These are phyloP conservation scores for Linderina pennispora DNA, from an alignment of 192 early-diverging fungal genomes.

Conservation along the genomic window DNA sequence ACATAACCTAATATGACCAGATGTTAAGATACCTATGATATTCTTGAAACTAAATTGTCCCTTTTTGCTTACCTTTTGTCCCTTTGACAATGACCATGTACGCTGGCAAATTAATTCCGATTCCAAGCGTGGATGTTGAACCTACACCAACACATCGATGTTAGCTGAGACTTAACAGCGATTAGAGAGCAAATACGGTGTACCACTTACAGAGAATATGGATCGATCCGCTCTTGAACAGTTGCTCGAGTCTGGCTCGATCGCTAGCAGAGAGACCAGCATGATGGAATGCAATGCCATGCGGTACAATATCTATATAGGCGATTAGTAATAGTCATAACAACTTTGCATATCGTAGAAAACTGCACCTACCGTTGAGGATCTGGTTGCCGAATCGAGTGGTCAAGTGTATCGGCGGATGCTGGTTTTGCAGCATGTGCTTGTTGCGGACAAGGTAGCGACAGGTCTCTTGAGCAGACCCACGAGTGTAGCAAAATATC, in stretches of 20 bases:
- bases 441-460: constrained; percentile 22
- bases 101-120: constrained; percentile 75
- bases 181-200: not conserved
- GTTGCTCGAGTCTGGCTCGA: constrained; percentile 43
- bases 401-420: constrained; percentile 11
- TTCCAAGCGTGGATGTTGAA: constrained; percentile 69
- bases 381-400: constrained; percentile 20
- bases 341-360: not conserved
- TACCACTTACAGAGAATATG: constrained; percentile 50
- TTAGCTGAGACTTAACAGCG: not conserved
- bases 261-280: constrained; percentile 50
- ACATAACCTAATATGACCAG: constrained; percentile 25
- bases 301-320: constrained; percentile 43
- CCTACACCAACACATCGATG: constrained; percentile 16
- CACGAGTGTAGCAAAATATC: constrained; percentile 45
- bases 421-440: constrained; percentile 3
- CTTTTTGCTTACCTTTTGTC: constrained; percentile 38
- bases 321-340: not conserved
- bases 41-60: not conserved
- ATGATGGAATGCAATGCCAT: constrained; percentile 66
- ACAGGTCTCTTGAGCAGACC: constrained; percentile 33
- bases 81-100: constrained; percentile 67
- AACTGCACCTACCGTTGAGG: constrained; percentile 12
- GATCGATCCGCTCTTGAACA: constrained; percentile 49
- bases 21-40: not conserved